Conservation (phyloP, 768 basidiomycete species). For the Termitomyces eurrhizus region DNA sequence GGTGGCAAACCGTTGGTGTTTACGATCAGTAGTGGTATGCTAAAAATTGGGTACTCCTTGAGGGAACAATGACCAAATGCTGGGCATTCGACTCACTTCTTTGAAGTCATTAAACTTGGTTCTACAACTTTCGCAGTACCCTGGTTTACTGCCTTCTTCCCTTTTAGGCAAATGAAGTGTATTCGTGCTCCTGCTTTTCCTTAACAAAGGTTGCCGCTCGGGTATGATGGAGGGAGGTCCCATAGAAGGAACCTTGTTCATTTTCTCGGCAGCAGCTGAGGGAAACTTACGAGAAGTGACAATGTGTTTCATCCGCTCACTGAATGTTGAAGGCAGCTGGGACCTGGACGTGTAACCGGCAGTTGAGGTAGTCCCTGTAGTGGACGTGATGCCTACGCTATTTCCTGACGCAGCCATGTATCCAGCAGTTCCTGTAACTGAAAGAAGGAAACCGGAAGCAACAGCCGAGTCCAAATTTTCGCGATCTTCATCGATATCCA, state of each 20-base stretch:
- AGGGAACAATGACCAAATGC: background rate
- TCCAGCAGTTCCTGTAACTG: conserved; percentile 49
- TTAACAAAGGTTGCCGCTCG: conserved; percentile 46
- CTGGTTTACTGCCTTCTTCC: conserved; percentile 86
- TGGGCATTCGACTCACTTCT: conserved; percentile 44
- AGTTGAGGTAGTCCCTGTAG: conserved; percentile 80
- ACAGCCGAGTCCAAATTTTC: conserved; percentile 52
- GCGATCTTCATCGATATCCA: conserved; percentile 41
- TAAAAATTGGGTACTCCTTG: conserved; percentile 23
- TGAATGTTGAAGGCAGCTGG: conserved; percentile 50
- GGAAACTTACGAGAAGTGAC: conserved; percentile 58
- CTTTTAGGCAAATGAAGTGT: conserved; percentile 71
- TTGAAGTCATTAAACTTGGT: conserved; percentile 86
- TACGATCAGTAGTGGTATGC: conserved; percentile 64
- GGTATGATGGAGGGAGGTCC: conserved; percentile 65
- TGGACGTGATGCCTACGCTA: conserved; percentile 89
- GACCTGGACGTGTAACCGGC: conserved; percentile 43
- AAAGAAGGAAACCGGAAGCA: conserved; percentile 69
- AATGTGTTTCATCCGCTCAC: conserved; percentile 59
- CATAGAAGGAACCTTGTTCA: conserved; percentile 44
- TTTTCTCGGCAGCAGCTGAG: conserved; percentile 21
- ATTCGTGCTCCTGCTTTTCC: conserved; percentile 80
- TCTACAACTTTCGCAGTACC: conserved; percentile 97
- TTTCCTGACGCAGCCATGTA: conserved; percentile 95
- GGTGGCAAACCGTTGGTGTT: conserved; percentile 79